A percentile compares a stretch with the other conserved stretches of the same genome.
Conservation (phyloP, 78 protist genomes). For the Anaeramoeba flamelloides region DNA sequence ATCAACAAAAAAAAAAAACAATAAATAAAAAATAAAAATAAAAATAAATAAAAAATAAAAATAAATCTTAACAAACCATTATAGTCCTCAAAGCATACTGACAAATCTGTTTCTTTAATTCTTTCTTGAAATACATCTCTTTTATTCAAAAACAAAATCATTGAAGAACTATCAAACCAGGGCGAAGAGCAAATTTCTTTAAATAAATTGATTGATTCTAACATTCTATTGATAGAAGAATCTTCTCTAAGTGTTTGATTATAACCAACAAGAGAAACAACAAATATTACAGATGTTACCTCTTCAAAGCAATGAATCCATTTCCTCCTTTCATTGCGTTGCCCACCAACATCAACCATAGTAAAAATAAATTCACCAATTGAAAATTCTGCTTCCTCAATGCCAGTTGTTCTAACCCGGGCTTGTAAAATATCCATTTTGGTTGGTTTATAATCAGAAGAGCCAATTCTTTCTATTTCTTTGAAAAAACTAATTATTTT, state of each 20-base stretch:
- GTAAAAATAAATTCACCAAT: constrained; percentile 15
- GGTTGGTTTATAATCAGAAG: too few species aligned
- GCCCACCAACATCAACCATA: constrained; percentile 63
- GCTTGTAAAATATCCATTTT: too few species aligned
- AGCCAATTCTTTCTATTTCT: too few species aligned
- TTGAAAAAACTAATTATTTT: too few species aligned
- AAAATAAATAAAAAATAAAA: too few species aligned
- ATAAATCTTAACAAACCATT: too few species aligned
- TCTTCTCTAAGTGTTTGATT: too few species aligned
- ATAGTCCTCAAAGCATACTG: background rate
- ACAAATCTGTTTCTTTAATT: background rate
- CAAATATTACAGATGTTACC: constrained; percentile 51
- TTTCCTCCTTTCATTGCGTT: constrained; percentile 50
- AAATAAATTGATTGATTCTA: background rate
- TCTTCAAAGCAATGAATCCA: constrained; percentile 58
- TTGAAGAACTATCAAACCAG: background rate
- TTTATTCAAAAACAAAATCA: background rate
- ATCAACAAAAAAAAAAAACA: too few species aligned
- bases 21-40: too few species aligned
- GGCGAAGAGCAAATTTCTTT: background rate
- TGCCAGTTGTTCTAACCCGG: too few species aligned
- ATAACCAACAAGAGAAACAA: constrained; percentile 40
- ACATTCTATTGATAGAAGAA: too few species aligned
- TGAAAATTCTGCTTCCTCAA: too few species aligned
- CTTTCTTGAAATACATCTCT: background rate